Evolutionary conservation across 2,329 filamentous ascomycete species (phyloP), one percentile per base, ranked within the genome.

Genomic region (Calonectria leucothoes): DNA sequence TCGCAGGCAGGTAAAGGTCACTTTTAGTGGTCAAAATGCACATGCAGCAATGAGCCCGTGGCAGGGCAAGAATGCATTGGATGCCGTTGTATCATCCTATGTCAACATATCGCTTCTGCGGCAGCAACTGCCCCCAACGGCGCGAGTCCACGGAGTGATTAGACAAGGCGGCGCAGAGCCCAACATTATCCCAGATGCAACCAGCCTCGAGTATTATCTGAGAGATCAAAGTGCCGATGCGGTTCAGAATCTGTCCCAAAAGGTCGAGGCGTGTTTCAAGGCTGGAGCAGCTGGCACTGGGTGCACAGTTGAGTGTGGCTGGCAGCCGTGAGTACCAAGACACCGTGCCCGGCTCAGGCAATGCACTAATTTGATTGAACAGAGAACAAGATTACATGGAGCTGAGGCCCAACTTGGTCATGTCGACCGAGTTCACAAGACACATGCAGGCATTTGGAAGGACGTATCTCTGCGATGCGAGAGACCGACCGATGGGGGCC

Each of bases 1-100:
- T 71, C 85, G 87, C 2, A 91, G 89, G 0, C 82, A 84, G 51
- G 85, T 91, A 74, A 85, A 85, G 25, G 89, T 88, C 0, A 87
- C 88, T 20, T 92, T 90, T 74, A 85, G 86, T 1, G 91, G 91
- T 1, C 86, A 86, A 65, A 88, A 87, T 69, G 89, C 91, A 0
- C 90, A 92, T 75, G 90, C 90, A 0, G 90, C 88, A 0, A 87
- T 87, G 4, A 87, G 84, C n/a, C 91, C 90, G 0, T 92, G 90
- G 90, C 84, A 89, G 6, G 91, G 91, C 0, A 85, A 89, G 75
- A 92, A 92, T 77, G 90, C 91, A 0, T 85, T 92, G 0, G 91
- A 92, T 75, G 90, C 90, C 0, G 78, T 91, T 27, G 83, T 92
- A 3, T 83, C 85, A 0, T 87, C 85, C 0, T 89, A 89, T 75